Conservation (phyloP, 805 yeast species). For the Hanseniaspora guilliermondii region DNA sequence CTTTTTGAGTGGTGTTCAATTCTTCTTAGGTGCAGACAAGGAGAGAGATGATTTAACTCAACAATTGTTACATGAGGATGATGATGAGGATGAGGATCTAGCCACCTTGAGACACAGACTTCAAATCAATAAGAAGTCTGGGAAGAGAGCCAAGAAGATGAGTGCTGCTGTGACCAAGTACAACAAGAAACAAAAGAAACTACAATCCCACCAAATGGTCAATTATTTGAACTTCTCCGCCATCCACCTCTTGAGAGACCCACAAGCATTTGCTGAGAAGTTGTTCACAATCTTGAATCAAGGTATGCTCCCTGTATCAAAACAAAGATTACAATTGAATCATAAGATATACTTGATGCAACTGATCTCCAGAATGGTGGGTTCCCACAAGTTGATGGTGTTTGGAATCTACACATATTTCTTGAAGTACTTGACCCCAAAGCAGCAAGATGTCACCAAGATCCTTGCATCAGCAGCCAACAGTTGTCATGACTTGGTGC, state of each 20-base stretch:
- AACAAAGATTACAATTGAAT: constrained; percentile 65
- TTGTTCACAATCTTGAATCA: constrained; percentile 39
- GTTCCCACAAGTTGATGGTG: constrained; percentile 86
- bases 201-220: constrained; percentile 35
- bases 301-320: constrained; percentile 58
- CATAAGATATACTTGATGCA: constrained; percentile 84
- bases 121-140: constrained; percentile 69
- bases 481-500: constrained; percentile 91
- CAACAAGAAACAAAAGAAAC: constrained; percentile 51
- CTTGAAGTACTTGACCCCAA: constrained; percentile 83
- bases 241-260: constrained; percentile 84
- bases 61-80: constrained; percentile 53
- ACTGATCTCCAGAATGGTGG: constrained; percentile 74
- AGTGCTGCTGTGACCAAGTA: constrained; percentile 59
- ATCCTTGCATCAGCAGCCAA: constrained; percentile 96
- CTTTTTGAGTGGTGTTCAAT: constrained; percentile 76
- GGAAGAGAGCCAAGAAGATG: constrained; percentile 68
- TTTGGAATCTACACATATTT: constrained; percentile 82
- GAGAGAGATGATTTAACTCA: constrained; percentile 68
- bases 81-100: constrained; percentile 65
- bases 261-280: constrained; percentile 92
- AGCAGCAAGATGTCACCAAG: constrained; percentile 87
- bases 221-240: constrained; percentile 80
- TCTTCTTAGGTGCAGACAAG: constrained; percentile 89
- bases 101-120: constrained; percentile 64